Conservation (phyloP, 768 basidiomycete species). For the Macrocybe gigantea region DNA sequence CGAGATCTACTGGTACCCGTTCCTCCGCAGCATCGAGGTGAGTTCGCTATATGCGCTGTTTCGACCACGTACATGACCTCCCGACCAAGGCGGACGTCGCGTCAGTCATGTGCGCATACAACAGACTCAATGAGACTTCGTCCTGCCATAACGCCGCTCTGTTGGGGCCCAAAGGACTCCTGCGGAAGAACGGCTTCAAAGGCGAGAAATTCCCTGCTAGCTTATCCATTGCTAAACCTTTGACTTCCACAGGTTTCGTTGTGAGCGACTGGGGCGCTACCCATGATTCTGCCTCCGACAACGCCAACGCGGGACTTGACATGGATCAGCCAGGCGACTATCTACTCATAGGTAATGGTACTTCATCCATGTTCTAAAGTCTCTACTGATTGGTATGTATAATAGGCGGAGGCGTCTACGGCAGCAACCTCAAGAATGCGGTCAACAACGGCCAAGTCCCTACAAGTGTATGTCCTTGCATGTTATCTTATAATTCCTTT, state of each 20-base stretch:
- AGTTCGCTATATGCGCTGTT: neutral
- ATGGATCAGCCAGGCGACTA: constrained; percentile 49
- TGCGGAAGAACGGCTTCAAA: constrained; percentile 36
- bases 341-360: constrained; percentile 32
- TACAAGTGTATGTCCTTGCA: constrained; percentile 15
- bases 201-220: constrained; percentile 16
- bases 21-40: constrained; percentile 43
- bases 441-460: constrained; percentile 30
- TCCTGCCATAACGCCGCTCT: constrained; percentile 56
- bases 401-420: constrained; percentile 33
- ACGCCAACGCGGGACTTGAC: constrained; percentile 43
- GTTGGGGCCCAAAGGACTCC: constrained; percentile 33
- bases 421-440: constrained; percentile 21
- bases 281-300: constrained; percentile 37
- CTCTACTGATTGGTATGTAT: neutral
- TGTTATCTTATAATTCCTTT: neutral
- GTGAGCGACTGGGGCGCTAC: constrained; percentile 52
- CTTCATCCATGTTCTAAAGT: neutral
- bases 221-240: neutral
- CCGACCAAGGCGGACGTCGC: constrained; percentile 38
- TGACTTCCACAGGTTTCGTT: constrained; percentile 28
- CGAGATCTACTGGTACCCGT: constrained; percentile 49
- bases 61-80: neutral
- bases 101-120: constrained; percentile 48
- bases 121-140: constrained; percentile 53